Evolutionary conservation across 331 rosid genomes (phyloP), one percentile per base, ranked within the genome.

Genomic region (Quercus tomentella): DNA sequence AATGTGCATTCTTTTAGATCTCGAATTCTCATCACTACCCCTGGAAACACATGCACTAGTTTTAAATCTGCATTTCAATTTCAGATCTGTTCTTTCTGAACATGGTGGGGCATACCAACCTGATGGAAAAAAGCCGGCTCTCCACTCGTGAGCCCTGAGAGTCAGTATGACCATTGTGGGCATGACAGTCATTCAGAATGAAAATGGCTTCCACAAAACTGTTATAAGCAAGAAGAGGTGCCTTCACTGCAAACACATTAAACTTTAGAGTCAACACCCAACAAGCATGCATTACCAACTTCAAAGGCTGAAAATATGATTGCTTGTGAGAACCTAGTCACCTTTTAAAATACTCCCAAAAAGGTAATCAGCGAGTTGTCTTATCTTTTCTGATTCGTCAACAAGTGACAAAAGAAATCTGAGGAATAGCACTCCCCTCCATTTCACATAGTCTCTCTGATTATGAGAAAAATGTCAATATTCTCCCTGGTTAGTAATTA

Each of bases 321-420:
- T 15, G 61, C 67, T 26, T 74, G 68, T 72, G 79, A 54, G 76
- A 60, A 62, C 68, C 76, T 43, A 66, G 72, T 73, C 49, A 94
- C 98, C 98, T 94, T 94, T 92, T 82, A 94, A 87, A 78, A 94
- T 94, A 77, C 87, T 92, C 76, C 93, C 94, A 69, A 94, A 94
- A 71, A 94, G 94, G 84, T 84, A 94, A 74, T 85, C 92, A 0
- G 98, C 89, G 12, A 94, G 82, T 73, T 85, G 94, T 72, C 87
- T 87, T 77, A 92, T 91, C 90, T 91, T 94, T 79, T 91, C 98
- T 65, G 98, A 94, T 82, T 92, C 96, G 37, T 94, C 98, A 77
- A 94, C 98, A n/a, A 94, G 97, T 12, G 98, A 91, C 78, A 94
- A 81, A 78, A 94, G 98, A 89, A 94, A 94, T 77, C 98, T 90